Percentiles rank a stretch among this genome's conserved stretches.
Conservation (phyloP, 805 yeast species). For the Candida patagonica region DNA sequence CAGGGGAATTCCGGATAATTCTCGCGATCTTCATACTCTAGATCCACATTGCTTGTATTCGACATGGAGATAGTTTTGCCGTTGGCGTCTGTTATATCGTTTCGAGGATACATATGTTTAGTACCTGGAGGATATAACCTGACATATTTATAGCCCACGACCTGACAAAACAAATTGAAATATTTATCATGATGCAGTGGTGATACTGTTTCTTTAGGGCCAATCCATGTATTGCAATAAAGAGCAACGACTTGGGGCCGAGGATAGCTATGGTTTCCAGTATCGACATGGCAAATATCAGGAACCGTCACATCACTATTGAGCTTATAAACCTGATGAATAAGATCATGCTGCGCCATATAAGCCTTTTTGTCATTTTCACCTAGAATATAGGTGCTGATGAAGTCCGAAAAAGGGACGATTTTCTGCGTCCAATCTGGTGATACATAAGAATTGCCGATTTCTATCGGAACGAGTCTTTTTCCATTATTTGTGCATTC, state of each 20-base stretch:
- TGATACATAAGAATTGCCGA: constrained; percentile 17
- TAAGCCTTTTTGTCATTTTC: constrained; percentile 5
- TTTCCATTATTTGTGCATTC: constrained; percentile 7
- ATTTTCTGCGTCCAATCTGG: constrained; percentile 18
- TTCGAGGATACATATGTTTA: constrained; percentile 3
- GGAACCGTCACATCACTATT: constrained; percentile 17
- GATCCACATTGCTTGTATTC: constrained; percentile 20
- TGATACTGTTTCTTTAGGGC: constrained; percentile 20
- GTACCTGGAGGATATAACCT: constrained; percentile 15
- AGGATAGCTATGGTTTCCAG: constrained; percentile 1
- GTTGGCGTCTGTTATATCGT: neutral
- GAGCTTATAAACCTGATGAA: constrained; percentile 15
- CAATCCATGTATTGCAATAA: constrained; percentile 20
- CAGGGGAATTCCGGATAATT: constrained; percentile 16
- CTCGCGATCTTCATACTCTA: constrained; percentile 11
- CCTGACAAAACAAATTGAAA: constrained; percentile 19
- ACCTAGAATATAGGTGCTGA: constrained; percentile 1
- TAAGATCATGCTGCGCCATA: constrained; percentile 20
- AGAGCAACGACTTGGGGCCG: constrained; percentile 5
- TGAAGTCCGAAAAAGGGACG: constrained; percentile 12
- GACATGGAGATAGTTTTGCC: constrained; percentile 8
- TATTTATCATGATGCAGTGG: constrained; percentile 22
- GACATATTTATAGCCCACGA: constrained; percentile 22
- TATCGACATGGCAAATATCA: constrained; percentile 11
- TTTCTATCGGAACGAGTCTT: constrained; percentile 22